These are phyloP conservation scores for Phlebiopsis flavidoalba DNA, from an alignment of 768 basidiomycete species.

Conservation along the genomic window DNA sequence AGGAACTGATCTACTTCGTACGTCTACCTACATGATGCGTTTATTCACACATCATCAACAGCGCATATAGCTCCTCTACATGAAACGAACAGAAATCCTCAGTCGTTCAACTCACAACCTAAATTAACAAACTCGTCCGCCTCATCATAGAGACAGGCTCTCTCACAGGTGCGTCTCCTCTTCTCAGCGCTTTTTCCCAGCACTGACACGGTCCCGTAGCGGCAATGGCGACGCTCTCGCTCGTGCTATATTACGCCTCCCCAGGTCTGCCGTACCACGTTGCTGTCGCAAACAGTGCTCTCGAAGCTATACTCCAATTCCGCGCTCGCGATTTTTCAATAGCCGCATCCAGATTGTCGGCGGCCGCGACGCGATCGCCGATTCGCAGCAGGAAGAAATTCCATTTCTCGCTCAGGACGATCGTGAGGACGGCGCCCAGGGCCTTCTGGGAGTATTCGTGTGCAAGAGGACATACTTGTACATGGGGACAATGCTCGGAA, in stretches of 20 bases:
- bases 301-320: conserved; percentile 5
- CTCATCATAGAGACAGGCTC: not conserved
- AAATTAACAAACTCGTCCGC: not conserved
- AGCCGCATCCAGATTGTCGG: not conserved
- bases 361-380: too few relatives aligned
- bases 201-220: not conserved
- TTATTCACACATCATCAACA: not conserved
- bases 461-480: too few relatives aligned
- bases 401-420: too few relatives aligned
- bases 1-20: conserved; percentile 17
- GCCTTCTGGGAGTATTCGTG: too few relatives aligned
- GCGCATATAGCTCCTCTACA: not conserved
- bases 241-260: not conserved
- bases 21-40: not conserved
- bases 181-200: too few relatives aligned
- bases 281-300: not conserved
- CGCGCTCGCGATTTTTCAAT: conserved; percentile 2
- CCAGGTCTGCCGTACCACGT: not conserved
- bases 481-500: too few relatives aligned
- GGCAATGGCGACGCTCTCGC: not conserved
- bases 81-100: not conserved
- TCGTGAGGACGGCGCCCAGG: too few relatives aligned
- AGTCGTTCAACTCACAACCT: not conserved
- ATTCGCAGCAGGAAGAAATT: too few relatives aligned
- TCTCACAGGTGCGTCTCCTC: not conserved